Percentiles rank a stretch among this genome's conserved stretches.
Conservation (phyloP, 2,329 filamentous ascomycete genomes). For the Trichoderma polysporum region DNA sequence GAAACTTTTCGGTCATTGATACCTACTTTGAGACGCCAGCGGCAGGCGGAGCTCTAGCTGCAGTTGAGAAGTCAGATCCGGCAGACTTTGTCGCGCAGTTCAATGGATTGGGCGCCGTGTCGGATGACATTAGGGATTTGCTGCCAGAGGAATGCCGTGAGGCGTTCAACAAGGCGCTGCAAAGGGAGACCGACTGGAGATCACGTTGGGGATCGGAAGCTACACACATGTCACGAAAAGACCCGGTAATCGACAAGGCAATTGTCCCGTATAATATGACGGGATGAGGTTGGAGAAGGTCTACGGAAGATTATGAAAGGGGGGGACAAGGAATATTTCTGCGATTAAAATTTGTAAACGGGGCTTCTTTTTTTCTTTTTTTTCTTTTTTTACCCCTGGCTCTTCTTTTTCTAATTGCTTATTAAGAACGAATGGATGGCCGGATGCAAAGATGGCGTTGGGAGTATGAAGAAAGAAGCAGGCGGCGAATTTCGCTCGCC, state of each 20-base stretch:
- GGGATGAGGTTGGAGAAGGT: slow-evolving; percentile 26
- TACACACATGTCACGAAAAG: slow-evolving; percentile 51
- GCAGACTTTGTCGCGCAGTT: slow-evolving; percentile 52
- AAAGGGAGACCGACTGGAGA: slow-evolving; percentile 70
- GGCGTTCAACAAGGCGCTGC: slow-evolving; percentile 68
- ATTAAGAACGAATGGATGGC: neutral
- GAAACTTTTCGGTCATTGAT: slow-evolving; percentile 59
- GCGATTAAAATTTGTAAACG: neutral
- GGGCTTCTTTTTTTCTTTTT: neutral
- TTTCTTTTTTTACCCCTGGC: neutral
- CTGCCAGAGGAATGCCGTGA: slow-evolving; percentile 68
- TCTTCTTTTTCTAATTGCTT: neutral
- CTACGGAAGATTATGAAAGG: slow-evolving; percentile 1
- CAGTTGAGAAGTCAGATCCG: slow-evolving; percentile 46
- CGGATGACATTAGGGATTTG: slow-evolving; percentile 64
- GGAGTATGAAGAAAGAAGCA: slow-evolving; percentile 12
- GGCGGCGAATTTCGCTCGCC: neutral
- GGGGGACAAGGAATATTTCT: neutral
- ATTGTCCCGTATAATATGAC: slow-evolving; percentile 58
- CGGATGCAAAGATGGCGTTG: slow-evolving; percentile 18
- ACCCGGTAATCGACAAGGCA: slow-evolving; percentile 62
- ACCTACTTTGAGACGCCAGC: slow-evolving; percentile 53
- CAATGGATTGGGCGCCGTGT: slow-evolving; percentile 61
- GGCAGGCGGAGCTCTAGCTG: slow-evolving; percentile 45
- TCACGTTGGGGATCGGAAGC: slow-evolving; percentile 70